Evolutionary conservation across 2,329 filamentous ascomycete species (phyloP).

Genomic region (Neurospora sp.): DNA sequence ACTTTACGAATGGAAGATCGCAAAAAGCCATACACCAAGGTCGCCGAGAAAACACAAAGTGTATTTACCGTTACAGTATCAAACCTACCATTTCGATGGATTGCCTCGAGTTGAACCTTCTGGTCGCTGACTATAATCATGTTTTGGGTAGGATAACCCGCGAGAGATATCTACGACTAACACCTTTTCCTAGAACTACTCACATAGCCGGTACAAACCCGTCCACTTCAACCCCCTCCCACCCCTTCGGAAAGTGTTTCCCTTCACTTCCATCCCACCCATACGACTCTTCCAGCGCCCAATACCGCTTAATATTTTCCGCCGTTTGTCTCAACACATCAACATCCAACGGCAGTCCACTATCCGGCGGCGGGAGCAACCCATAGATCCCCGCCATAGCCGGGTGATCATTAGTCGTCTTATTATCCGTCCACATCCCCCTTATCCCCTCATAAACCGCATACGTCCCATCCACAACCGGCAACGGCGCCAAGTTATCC

Average conservation of each 20-base stretch:
- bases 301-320: slow-evolving; percentile 26
- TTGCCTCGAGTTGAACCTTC: not conserved
- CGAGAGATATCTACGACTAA: not conserved
- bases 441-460: slow-evolving; percentile 42
- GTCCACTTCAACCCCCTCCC: slow-evolving; percentile 39
- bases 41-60: not conserved
- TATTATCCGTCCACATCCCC: slow-evolving; percentile 30
- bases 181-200: not conserved
- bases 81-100: not conserved
- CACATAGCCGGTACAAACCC: slow-evolving; percentile 32
- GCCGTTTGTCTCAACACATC: slow-evolving; percentile 28
- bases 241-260: slow-evolving; percentile 36
- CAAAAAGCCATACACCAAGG: not conserved
- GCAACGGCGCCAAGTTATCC: slow-evolving; percentile 42
- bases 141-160: not conserved
- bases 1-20: not conserved
- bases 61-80: not conserved
- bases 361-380: slow-evolving; percentile 29
- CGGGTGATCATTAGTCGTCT: slow-evolving; percentile 32
- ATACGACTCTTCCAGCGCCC: slow-evolving; percentile 30
- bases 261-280: slow-evolving; percentile 39
- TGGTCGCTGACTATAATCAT: not conserved
- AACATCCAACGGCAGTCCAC: slow-evolving; percentile 25
- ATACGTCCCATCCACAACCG: slow-evolving; percentile 39
- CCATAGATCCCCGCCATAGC: slow-evolving; percentile 33